Conservation (phyloP, 441 rosid species). For the Populus hybrid region DNA sequence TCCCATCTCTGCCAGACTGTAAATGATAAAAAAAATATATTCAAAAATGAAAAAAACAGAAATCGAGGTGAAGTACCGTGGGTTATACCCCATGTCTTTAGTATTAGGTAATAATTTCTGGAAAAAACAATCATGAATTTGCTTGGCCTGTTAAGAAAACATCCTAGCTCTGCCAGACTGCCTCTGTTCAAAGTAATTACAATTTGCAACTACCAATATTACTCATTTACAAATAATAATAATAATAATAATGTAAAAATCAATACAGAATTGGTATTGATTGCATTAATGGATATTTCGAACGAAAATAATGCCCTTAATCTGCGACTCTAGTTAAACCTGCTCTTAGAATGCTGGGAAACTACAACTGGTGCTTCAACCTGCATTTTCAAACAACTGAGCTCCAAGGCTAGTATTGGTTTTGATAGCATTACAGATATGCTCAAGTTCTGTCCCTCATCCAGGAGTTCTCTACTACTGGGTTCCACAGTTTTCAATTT, state of each 20-base stretch:
- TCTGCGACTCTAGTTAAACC: not conserved
- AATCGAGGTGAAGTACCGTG: too few relatives aligned
- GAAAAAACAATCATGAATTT: not conserved
- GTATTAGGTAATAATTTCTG: too few relatives aligned
- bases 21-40: too few relatives aligned
- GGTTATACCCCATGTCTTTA: too few relatives aligned
- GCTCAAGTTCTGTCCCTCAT: slow-evolving; percentile 40
- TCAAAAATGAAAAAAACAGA: too few relatives aligned
- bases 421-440: slow-evolving; percentile 69
- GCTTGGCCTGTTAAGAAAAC: not conserved
- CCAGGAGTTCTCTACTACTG: slow-evolving; percentile 12
- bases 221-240: not conserved
- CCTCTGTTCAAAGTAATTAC: not conserved
- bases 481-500: slow-evolving; percentile 18
- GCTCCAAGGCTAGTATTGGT: slow-evolving; percentile 79
- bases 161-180: not conserved
- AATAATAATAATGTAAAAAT: not conserved
- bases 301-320: not conserved
- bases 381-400: slow-evolving; percentile 69
- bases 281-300: not conserved
- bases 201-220: not conserved
- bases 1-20: too few relatives aligned
- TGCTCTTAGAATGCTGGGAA: slow-evolving; percentile 23
- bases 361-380: slow-evolving; percentile 76
- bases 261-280: not conserved